Base-by-base conservation (phyloP, 805 yeast species). In the Kodamaea restingae region DNA sequence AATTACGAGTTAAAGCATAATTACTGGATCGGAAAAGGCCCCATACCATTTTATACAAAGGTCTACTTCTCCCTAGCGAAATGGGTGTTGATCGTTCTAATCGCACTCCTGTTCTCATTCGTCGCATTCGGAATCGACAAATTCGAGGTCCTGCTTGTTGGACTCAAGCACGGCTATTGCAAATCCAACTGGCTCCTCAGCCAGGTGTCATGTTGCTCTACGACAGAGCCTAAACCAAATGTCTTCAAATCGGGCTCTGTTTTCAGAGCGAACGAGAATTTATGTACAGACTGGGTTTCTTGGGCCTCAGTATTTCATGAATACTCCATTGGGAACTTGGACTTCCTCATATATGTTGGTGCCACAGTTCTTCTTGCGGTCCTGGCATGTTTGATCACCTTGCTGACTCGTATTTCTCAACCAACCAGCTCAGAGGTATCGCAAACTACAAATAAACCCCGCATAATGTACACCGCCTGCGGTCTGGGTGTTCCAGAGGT, bases 401-500 rank as follows among this genome's bases (percentile, higher is more conserved):
- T 76, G 18, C 50, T 72, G 10, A 74, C 79, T 1, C 73, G 67
- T 43, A 65, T 67, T 4, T 57, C 60, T 12, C 34, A 22, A 18
- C 33, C 40, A 6, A 29, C 18, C 28, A 18, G 32, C 21, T 5
- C 20, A 11, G 32, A 17, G n/a, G n/a, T n/a, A n/a, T n/a, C n/a
- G n/a, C n/a, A n/a, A n/a, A n/a, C n/a, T n/a, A n/a, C n/a, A n/a
- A n/a, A n/a, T n/a, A n/a, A n/a, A n/a, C n/a, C n/a, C n/a, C 49
- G 56, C 32, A 43, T 45, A 3, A 51, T 76, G 50, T 77, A 75
- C 49, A 64, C 78, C 9, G 81, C 78, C 0, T 70, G 71, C 21
- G 82, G 82, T 3, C 72, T 78, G 12, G 82, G 82, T 4, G 81
- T 77, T 2, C 80, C 81, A 1, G 81, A 77, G 54, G 82, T 77